Conservation (phyloP, 179 eudicot species). For the Nepenthes alata region DNA sequence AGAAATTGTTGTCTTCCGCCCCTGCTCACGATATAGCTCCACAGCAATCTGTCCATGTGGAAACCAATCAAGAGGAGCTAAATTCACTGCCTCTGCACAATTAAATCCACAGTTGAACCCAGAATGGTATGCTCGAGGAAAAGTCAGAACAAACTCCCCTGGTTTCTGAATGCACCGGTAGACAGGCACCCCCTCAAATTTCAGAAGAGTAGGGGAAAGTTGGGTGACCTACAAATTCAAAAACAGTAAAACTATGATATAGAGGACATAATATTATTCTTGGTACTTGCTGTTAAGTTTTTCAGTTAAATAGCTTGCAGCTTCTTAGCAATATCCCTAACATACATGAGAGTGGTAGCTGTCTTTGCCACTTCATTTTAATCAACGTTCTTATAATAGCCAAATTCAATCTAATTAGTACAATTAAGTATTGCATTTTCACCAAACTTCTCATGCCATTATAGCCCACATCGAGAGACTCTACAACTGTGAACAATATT, state of each 20-base stretch:
- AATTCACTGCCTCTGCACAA: constrained; percentile 99
- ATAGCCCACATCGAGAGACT: no score
- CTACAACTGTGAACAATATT: no score
- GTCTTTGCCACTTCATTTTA: no score
- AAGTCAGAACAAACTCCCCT: constrained; percentile 92
- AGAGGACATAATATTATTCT: not conserved
- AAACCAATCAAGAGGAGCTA: constrained; percentile 98
- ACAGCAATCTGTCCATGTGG: constrained; percentile 94
- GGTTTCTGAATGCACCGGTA: constrained; percentile 81
- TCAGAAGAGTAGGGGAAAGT: constrained; percentile 85
- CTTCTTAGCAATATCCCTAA: no score
- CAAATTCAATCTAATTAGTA: no score
- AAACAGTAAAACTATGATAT: not conserved
- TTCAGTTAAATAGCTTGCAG: no score
- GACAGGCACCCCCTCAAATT: constrained; percentile 81
- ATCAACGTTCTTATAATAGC: no score
- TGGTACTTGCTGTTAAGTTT: no score
- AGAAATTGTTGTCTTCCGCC: constrained; percentile 80
- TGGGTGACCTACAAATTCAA: constrained; percentile 69
- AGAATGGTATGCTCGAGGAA: constrained; percentile 96
- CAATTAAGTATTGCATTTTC: no score
- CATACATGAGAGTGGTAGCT: no score
- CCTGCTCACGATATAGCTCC: constrained; percentile 90
- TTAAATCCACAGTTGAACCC: constrained; percentile 98
- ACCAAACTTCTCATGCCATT: no score